Percentiles rank a stretch among this genome's conserved stretches.
phyloP scores from a whole-genome alignment of 2,329 filamentous ascomycete genomes.

The Fusarium gaditjirri region DNA sequence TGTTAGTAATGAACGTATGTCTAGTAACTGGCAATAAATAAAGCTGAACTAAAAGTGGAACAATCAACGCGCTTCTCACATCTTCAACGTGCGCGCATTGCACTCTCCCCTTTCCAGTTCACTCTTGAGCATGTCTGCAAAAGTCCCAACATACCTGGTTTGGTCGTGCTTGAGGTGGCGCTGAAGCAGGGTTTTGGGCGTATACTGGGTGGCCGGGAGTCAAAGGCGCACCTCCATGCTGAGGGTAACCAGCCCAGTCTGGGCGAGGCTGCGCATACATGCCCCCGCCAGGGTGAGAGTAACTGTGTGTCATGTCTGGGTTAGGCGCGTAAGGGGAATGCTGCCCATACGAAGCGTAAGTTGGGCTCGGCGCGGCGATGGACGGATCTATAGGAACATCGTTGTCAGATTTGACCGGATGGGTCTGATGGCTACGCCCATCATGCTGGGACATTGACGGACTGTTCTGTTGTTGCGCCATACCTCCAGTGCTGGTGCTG shows the following conservation, averaged over 20 bases:
- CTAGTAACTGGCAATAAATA: not conserved
- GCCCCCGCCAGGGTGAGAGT: constrained; percentile 69
- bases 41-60: not conserved
- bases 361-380: constrained; percentile 92
- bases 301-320: constrained; percentile 87
- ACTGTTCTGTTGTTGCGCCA: constrained; percentile 98
- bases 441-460: constrained; percentile 90
- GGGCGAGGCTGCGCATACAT: constrained; percentile 78
- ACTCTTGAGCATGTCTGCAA: constrained; percentile 22
- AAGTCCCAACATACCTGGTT: constrained; percentile 67
- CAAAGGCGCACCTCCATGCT: constrained; percentile 61
- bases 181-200: constrained; percentile 64
- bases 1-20: constrained; percentile 1
- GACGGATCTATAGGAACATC: constrained; percentile 99
- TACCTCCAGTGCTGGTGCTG: constrained; percentile 81
- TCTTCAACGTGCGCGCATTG: not conserved
- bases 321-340: constrained; percentile 89
- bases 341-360: constrained; percentile 78
- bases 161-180: constrained; percentile 61
- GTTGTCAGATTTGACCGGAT: constrained; percentile 90
- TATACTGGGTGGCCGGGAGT: constrained; percentile 63
- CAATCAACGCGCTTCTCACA: not conserved
- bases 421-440: constrained; percentile 80
- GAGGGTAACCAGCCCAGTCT: constrained; percentile 77
- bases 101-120: not conserved